Conservation (phyloP, 257 asterid genomes). For the Linderniella brevidens region DNA sequence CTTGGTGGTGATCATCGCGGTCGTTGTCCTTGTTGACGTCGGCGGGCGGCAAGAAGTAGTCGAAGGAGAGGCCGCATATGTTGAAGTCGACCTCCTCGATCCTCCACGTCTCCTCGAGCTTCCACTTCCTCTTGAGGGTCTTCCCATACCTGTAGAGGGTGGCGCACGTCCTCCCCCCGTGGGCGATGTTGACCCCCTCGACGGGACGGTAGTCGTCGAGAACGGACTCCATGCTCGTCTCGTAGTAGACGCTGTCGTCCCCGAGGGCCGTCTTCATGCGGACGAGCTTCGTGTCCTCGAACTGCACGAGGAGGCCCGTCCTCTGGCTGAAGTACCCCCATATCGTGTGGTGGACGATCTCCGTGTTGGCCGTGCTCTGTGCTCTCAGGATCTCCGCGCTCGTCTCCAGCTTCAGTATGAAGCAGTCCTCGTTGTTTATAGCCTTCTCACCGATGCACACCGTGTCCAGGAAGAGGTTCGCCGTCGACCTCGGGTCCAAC, state of each 20-base stretch:
- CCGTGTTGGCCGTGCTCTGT: constrained; percentile 66
- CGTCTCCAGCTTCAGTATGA: constrained; percentile 55
- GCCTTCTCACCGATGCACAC: constrained; percentile 64
- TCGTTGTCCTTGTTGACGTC: constrained; percentile 26
- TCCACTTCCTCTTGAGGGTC: constrained; percentile 39
- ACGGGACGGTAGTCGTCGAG: constrained; percentile 46
- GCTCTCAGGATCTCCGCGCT: constrained; percentile 33
- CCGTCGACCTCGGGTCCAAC: constrained; percentile 79
- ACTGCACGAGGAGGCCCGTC: constrained; percentile 53
- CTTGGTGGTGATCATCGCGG: constrained; percentile 10
- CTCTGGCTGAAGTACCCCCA: constrained; percentile 89
- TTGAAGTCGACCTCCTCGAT: constrained; percentile 86
- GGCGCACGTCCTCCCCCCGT: constrained; percentile 50
- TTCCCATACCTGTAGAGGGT: constrained; percentile 61
- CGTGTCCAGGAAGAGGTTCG: constrained; percentile 62
- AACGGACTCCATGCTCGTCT: constrained; percentile 56
- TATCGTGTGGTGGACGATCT: constrained; percentile 60
- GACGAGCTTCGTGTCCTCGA: constrained; percentile 61
- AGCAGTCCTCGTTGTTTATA: constrained; percentile 49
- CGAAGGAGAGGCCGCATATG: constrained; percentile 50
- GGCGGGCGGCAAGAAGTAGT: constrained; percentile 71
- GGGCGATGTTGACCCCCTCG: constrained; percentile 76
- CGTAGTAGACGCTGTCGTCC: constrained; percentile 48
- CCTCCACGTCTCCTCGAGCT: constrained; percentile 69
- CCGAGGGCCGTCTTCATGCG: constrained; percentile 41